Conservation (phyloP, 2,329 filamentous ascomycete genomes). For the Pezicula radicicola region DNA sequence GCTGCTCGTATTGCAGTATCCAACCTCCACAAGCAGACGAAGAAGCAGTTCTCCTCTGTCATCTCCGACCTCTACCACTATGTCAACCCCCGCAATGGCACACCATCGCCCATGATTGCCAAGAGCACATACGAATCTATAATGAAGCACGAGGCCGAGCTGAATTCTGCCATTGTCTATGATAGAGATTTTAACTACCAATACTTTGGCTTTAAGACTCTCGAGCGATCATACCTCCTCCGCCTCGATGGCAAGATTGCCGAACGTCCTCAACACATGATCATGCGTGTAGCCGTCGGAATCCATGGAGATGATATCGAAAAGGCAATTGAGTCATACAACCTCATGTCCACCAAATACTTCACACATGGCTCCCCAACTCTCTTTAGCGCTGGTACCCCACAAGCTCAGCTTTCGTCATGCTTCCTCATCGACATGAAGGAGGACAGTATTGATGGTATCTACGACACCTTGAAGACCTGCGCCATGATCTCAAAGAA, state of each 20-base stretch:
- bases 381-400: slow-evolving; percentile 96
- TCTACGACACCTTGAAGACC: slow-evolving; percentile 98
- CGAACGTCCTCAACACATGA: slow-evolving; percentile 98
- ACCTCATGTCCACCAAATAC: slow-evolving; percentile 97
- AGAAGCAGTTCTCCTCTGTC: slow-evolving; percentile 99
- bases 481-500: slow-evolving; percentile 99
- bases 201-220: slow-evolving; percentile 99
- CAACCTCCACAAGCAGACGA: slow-evolving; percentile 99
- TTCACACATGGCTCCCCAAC: slow-evolving; percentile 98
- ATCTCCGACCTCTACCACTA: slow-evolving; percentile 93
- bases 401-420: slow-evolving; percentile 89
- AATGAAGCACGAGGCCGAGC: slow-evolving; percentile 93
- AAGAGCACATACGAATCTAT: slow-evolving; percentile 86
- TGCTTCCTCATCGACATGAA: slow-evolving; percentile 99
- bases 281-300: slow-evolving; percentile 97
- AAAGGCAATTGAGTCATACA: slow-evolving; percentile 94
- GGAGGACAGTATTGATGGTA: slow-evolving; percentile 98
- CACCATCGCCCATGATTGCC: slow-evolving; percentile 89
- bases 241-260: slow-evolving; percentile 95
- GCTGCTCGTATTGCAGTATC: slow-evolving; percentile 98
- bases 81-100: slow-evolving; percentile 88
- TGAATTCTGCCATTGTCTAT: slow-evolving; percentile 98
- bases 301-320: slow-evolving; percentile 96
- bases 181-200: slow-evolving; percentile 99
- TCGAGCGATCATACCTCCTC: slow-evolving; percentile 95